Evolutionary conservation across 106 monocot genomes (phyloP).

Genomic region (Platanthera zijinensis): DNA sequence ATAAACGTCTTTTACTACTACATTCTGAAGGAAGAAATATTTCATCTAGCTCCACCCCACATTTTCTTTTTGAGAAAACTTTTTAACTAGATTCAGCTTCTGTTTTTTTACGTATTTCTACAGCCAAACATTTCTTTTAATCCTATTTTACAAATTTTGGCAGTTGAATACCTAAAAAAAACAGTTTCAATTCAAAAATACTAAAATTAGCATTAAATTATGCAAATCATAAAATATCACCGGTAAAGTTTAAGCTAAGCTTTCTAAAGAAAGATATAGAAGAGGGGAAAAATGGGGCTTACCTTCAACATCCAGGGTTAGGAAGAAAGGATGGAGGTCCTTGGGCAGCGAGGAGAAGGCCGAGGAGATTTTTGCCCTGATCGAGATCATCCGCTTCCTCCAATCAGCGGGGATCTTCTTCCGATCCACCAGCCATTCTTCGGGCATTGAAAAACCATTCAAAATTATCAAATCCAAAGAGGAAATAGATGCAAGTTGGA

Average conservation of each 20-base stretch:
- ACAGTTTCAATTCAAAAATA: not conserved
- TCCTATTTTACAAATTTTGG: not conserved
- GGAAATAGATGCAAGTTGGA: not conserved
- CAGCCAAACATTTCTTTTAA: not conserved
- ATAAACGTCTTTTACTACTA: not conserved
- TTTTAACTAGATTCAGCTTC: not conserved
- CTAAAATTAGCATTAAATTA: not conserved
- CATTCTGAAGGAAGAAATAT: not conserved
- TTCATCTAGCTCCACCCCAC: not conserved
- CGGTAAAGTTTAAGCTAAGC: not conserved
- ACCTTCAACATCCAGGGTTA: conserved; percentile 79
- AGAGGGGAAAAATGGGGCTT: not conserved
- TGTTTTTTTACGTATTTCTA: not conserved
- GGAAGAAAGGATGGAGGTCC: conserved; percentile 61
- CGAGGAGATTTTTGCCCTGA: conserved; percentile 48
- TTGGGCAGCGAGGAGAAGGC: conserved; percentile 57
- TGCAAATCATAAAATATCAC: not conserved
- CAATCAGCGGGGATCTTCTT: conserved; percentile 83
- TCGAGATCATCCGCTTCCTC: conserved; percentile 58
- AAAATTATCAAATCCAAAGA: not conserved
- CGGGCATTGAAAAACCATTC: not conserved
- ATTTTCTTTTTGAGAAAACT: not conserved
- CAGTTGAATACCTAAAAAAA: not conserved
- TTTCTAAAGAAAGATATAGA: not conserved
- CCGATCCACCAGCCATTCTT: conserved; percentile 98